These are phyloP conservation scores for Russula emetica DNA, from an alignment of 768 basidiomycete species.

Conservation along the genomic window DNA sequence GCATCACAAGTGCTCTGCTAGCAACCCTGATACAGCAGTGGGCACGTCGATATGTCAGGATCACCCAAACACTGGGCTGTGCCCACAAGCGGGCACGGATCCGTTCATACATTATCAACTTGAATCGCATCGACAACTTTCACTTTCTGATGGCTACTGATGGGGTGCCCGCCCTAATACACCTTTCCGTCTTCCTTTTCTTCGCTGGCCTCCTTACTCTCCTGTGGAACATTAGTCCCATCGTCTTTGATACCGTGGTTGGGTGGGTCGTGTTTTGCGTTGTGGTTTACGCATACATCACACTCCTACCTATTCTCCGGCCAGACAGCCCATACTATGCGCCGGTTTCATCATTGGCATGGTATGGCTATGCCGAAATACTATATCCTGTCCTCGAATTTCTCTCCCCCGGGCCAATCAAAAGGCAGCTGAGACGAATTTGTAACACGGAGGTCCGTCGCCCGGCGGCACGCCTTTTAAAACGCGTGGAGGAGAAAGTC, in stretches of 20 bases:
- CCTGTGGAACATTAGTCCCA: neutral
- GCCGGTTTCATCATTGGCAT: neutral
- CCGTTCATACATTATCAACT: neutral
- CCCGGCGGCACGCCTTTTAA: neutral
- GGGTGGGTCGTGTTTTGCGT: neutral
- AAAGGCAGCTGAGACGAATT: neutral
- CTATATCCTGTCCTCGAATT: neutral
- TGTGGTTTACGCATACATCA: neutral
- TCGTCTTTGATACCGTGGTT: neutral
- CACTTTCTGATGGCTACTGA: neutral
- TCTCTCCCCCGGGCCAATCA: neutral
- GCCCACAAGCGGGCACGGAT: slow-evolving; percentile 1
- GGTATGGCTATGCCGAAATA: neutral
- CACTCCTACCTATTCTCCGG: neutral
- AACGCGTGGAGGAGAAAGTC: neutral
- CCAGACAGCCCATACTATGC: neutral
- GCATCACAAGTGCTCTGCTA: neutral
- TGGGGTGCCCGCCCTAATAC: slow-evolving; percentile 2
- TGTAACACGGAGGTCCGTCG: neutral
- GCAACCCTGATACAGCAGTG: neutral
- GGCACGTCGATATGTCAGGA: neutral
- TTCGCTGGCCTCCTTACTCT: neutral
- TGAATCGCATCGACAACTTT: neutral
- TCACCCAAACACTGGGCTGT: neutral
- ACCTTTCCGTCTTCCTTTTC: slow-evolving; percentile 13